Percentiles rank a stretch among this genome's conserved stretches.
Evolutionary conservation across 1,139 yeast species (phyloP).

Genomic region (Taiozyma sp.): DNA sequence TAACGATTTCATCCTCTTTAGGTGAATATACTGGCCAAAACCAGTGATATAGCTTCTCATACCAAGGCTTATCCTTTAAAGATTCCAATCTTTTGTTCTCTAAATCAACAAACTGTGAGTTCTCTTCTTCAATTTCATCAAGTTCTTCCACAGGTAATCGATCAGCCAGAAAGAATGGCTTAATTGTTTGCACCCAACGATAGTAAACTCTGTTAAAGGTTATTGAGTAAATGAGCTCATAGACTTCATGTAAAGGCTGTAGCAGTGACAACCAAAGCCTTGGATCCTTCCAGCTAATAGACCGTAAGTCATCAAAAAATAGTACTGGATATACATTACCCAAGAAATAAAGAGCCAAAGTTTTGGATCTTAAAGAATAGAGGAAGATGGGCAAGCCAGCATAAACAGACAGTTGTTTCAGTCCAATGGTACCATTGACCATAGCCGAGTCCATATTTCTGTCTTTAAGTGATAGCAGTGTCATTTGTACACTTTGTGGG

Average conservation of each 20-base stretch:
- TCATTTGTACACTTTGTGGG: constrained; percentile 30
- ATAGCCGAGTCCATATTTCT: constrained; percentile 27
- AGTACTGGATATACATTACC: constrained; percentile 12
- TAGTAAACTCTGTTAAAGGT: constrained; percentile 45
- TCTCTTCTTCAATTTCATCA: constrained; percentile 26
- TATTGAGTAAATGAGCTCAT: constrained; percentile 29
- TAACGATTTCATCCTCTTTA: constrained; percentile 8
- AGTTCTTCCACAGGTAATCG: constrained; percentile 23
- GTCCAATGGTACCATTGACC: constrained; percentile 23
- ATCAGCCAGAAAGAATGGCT: constrained; percentile 25
- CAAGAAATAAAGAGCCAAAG: background rate
- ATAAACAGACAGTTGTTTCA: constrained; percentile 21
- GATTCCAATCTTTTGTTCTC: constrained; percentile 6
- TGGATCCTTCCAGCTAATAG: constrained; percentile 10
- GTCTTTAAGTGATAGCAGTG: constrained; percentile 30
- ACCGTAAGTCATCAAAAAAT: constrained; percentile 4
- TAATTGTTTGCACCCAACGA: constrained; percentile 26
- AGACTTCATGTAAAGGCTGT: constrained; percentile 35
- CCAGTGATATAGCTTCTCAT: constrained; percentile 6
- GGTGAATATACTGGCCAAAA: constrained; percentile 9
- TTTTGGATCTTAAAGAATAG: constrained; percentile 13
- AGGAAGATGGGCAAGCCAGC: constrained; percentile 27
- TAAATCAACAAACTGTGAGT: constrained; percentile 16
- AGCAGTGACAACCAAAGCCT: constrained; percentile 10
- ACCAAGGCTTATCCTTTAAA: constrained; percentile 3